Base-by-base conservation (phyloP, 768 basidiomycete species). In the Amanita pseudoporphyria region DNA sequence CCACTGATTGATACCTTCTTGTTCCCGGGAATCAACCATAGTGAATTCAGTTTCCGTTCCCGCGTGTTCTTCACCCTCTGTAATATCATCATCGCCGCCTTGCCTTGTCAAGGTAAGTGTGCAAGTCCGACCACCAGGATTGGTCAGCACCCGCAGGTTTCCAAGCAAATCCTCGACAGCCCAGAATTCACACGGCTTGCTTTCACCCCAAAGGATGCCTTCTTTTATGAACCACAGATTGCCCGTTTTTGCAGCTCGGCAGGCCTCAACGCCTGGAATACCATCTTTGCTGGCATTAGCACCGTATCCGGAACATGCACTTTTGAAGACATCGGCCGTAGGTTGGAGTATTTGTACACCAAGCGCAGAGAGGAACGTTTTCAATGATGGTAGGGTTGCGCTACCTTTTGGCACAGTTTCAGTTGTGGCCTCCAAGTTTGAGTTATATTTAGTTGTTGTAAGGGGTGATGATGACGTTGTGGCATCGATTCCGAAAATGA, bases 101-200 rank as follows among this genome's bases (percentile, higher is more conserved):
- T 68, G 72, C 40, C 74, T 62, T 21, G 67, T 68, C 53, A 86
- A 55, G 40, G 79, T 68, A 30, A 88, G 73, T 1, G 81, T 76
- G 56, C 82, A 86, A 30, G 78, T 84, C 37, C 83, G 67, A 14
- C 49, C 49, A 3, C 85, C 87, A 6, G 76, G 78, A 12, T 79
- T 82, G 19, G 77, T 79, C 40, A 82, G 65, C 19, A 84, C 61
- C 42, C 77, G 55, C 60, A 79, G 65, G 13, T 68, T 72, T 45
- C 68, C 64, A 14, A 75, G 60, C n/a, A 89, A 62, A 54, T 82
- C 77, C 39, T 71, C 68, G 19, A 83, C 63, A 3, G 79, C 65
- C 80, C 86, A 88, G 57, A 85, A 88, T 55, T 86, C 82, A 58
- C 82, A 86, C 2, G 84, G 84, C 54, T 83, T 84, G 58, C 75